Evolutionary conservation across 768 basidiomycete genomes (phyloP), one percentile per base, ranked within the genome.

Genomic region (Kwoniella heveanensis): DNA sequence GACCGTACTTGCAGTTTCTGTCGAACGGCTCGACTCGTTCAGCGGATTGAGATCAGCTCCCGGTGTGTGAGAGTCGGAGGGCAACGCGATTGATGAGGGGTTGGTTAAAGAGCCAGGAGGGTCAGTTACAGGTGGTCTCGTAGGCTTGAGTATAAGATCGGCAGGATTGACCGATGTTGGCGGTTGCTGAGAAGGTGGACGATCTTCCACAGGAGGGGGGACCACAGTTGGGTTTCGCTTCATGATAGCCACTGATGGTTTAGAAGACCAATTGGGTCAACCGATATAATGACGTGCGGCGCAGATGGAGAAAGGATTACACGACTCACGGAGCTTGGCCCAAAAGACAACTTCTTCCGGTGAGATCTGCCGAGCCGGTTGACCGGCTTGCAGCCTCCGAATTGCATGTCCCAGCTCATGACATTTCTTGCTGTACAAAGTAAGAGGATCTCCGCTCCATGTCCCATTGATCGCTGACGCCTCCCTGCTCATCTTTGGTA

Each of bases 301-400:
- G n/a, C n/a, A n/a, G n/a, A n/a, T n/a, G n/a, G n/a, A n/a, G n/a
- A n/a, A n/a, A n/a, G n/a, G n/a, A n/a, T n/a, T n/a, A n/a, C n/a
- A 22, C 63, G 9, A 66, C 70, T 59, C 39, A 71, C 70, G 29
- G 3, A 73, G 56, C 57, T 65, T 70, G 9, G 61, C 59, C 72
- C 72, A 73, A 54, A 70, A 73, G 9, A 58, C 26, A 53, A 71
- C 54, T 39, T 73, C 72, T 17, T 64, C 67, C 10, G 26, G 24
- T 6, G 54, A 53, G 6, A 73, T 27, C 26, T 51, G 30, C 44
- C 65, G 47, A 19, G 54, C 22, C 3, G 49, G 22, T 19, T 54
- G 9, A 12, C 62, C 62, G 6, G 39, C 49, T 26, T 59, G 44
- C 30, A 68, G 17, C 22, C 65, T 64, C 29, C 51, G 47, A 8